Conservation (phyloP, 2,329 filamentous ascomycete species). For the Diaporthe ampelina region DNA sequence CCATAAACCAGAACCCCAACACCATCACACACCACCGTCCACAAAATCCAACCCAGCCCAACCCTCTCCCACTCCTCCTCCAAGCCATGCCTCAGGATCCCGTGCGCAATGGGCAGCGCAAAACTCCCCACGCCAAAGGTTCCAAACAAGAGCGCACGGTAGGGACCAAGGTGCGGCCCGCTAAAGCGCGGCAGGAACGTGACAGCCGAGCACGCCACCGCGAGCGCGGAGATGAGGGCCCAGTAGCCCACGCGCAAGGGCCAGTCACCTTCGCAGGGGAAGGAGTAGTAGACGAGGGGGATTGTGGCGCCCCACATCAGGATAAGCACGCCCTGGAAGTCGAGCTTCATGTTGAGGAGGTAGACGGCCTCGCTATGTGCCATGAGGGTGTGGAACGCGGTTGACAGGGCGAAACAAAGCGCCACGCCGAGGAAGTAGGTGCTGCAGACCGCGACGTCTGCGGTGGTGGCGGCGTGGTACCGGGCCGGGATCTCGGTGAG, state of each 20-base stretch:
- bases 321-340: constrained; percentile 72
- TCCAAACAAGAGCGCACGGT: constrained; percentile 57
- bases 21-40: constrained; percentile 55
- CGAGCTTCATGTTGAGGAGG: constrained; percentile 68
- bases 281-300: constrained; percentile 70
- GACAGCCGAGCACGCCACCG: constrained; percentile 53
- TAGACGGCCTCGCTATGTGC: constrained; percentile 66
- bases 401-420: constrained; percentile 61
- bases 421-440: constrained; percentile 60
- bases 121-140: constrained; percentile 56
- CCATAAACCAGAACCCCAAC: constrained; percentile 56
- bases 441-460: constrained; percentile 58
- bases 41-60: constrained; percentile 55
- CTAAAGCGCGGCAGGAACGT: constrained; percentile 55
- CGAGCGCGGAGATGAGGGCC: constrained; percentile 52
- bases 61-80: constrained; percentile 54
- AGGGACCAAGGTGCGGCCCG: constrained; percentile 54
- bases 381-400: constrained; percentile 69
- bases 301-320: constrained; percentile 74
- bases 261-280: constrained; percentile 54
- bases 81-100: constrained; percentile 50
- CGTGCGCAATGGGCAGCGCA: constrained; percentile 57
- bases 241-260: constrained; percentile 54
- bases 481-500: constrained; percentile 54
- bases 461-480: constrained; percentile 51